Base-by-base conservation (phyloP, 257 asterid genomes). In the Ilex aquifolium region DNA sequence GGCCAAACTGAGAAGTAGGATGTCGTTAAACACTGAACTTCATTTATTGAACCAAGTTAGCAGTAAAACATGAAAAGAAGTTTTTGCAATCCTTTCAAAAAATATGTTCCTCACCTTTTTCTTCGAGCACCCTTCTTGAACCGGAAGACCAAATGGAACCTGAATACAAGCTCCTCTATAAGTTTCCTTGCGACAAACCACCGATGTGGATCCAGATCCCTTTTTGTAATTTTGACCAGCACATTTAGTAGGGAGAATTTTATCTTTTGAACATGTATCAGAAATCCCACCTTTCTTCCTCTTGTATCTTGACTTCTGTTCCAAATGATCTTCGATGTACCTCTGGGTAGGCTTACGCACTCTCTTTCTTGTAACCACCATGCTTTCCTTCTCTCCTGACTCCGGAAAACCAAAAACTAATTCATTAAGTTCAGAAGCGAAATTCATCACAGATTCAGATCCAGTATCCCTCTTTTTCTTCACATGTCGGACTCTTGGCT, bases 401-500 rank as follows among this genome's bases (percentile, higher is more conserved):
- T 46, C n/a, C 0, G 13, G 52, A 14, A 46, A 46, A 46, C 52
- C 52, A 46, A 10, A 46, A 10, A 11, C 52, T 4, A 6, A 10
- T 46, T 7, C 10, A 12, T 12, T 12, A 46, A 46, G 12, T 0
- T 55, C 63, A 56, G 63, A 65, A 15, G 14, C 56, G 4, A 11
- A 32, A 31, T n/a, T 31, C 57, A 15, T 58, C 51, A 58, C 17
- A 27, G 59, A 57, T 10, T 32, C 62, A 44, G 57, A 66, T 16
- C 39, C 56, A 63, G 21, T 31, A 32, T 59, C 56, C 27, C 17
- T 21, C 59, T 56, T 59, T 29, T 32, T 58, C 42, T 66, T 66
- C 65, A 32, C 60, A 13, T 40, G 71, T 32, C 59, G 58, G 14
- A 59, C 71, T 57, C 71, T 66, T 57, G 50, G 65, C 65, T 58